Evolutionary conservation across 306 rosid genomes (phyloP).

Genomic region (Quillaja saponaria): DNA sequence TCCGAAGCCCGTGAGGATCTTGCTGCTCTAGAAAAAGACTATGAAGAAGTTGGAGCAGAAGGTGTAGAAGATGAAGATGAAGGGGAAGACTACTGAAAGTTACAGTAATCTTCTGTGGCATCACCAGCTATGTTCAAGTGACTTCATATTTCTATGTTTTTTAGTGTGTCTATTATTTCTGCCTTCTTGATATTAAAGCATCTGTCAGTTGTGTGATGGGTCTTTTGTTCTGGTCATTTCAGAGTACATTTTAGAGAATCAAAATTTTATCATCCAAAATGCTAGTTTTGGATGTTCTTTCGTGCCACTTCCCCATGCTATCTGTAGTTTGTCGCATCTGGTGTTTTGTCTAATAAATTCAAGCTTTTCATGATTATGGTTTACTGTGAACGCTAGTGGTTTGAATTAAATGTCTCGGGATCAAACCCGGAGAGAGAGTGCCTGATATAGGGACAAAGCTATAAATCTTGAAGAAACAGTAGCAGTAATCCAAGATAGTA

Average conservation of each 20-base stretch:
- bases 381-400: background rate
- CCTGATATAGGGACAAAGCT: background rate
- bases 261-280: background rate
- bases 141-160: background rate
- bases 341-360: background rate
- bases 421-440: conserved; percentile 6
- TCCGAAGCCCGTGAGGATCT: conserved; percentile 82
- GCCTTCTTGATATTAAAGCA: conserved; percentile 15
- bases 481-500: too few species aligned
- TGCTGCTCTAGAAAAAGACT: conserved; percentile 78
- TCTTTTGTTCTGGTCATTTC: conserved; percentile 21
- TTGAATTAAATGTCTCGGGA: background rate
- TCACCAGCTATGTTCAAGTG: background rate
- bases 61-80: conserved; percentile 52
- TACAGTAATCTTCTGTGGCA: background rate
- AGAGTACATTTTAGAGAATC: conserved; percentile 8
- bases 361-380: background rate
- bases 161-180: background rate
- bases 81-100: conserved; percentile 42
- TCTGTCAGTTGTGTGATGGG: conserved; percentile 24
- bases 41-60: conserved; percentile 72
- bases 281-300: background rate
- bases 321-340: background rate
- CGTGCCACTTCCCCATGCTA: background rate
- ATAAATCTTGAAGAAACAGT: too few species aligned